Evolutionary conservation across 225 moss, liverwort and hornwort genomes (phyloP), one percentile per base, ranked within the genome.

Genomic region (Climacium dendroides): DNA sequence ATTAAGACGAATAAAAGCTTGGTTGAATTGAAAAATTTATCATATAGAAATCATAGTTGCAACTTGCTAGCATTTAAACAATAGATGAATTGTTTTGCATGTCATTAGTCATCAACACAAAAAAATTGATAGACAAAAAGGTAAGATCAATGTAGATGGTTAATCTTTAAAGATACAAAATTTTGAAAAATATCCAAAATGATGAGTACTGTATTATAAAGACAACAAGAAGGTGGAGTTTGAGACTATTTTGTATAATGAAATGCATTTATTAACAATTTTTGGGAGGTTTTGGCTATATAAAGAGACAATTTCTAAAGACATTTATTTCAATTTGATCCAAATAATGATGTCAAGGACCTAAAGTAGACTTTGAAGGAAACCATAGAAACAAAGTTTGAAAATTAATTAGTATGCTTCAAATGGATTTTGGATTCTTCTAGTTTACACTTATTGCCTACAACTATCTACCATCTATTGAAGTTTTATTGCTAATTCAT

Each of bases 261-360:
- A 67, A n/a, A 4, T 67, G 7, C 20, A 23, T 22, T 23, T 7
- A 37, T 37, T 23, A 37, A 22, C 1, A 7, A 67, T n/a, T 67
- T 67, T 67, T 0, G 4, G 1, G 1, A 67, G 7, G 37, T 67
- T 13, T 37, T 37, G 64, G 11, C 7, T 67, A 37, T 37, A 13
- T 13, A 23, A 67, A 2, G 7, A 34, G 19, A 20, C 6, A 20
- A n/a, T 3, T n/a, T 66, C n/a, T n/a, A 4, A 0, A n/a, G 6
- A 22, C 2, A 20, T 22, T n/a, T 66, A 67, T 69, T 67, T 4
- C 14, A 69, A 14, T 39, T 69, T 14, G 24, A 39, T 69, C 14
- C 1, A 14, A 14, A 0, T 24, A 69, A 41, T 1, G 3, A 41
- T 69, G 24, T 0, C 1, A 0, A 39, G 39, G 14, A 25, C 1